Evolutionary conservation across 2,329 filamentous ascomycete species (phyloP).

Genomic region (Clarireedia homoeocarpa): DNA sequence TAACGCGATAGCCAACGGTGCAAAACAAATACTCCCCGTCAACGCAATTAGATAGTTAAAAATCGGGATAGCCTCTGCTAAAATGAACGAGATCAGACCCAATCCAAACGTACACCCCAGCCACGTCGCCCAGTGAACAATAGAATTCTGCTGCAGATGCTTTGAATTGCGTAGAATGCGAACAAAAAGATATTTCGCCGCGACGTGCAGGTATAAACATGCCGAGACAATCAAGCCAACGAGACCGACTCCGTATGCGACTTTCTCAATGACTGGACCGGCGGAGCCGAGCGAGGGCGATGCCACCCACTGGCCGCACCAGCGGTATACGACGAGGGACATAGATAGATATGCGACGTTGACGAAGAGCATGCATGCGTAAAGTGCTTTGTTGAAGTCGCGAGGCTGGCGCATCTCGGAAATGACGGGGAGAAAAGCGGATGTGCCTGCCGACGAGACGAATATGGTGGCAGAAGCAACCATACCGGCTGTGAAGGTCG

Average conservation of each 20-base stretch:
- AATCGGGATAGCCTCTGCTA: conserved; percentile 46
- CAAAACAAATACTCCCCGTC: conserved; percentile 1
- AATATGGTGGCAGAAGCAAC: conserved; percentile 52
- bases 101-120: conserved; percentile 37
- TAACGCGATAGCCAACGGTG: background rate
- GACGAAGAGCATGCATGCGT: conserved; percentile 25
- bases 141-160: conserved; percentile 44
- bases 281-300: conserved; percentile 54
- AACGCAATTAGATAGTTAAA: conserved; percentile 35
- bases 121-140: conserved; percentile 45
- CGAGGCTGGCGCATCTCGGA: conserved; percentile 54
- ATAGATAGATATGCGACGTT: conserved; percentile 39
- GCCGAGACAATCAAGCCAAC: conserved; percentile 44
- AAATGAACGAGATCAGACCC: conserved; percentile 38
- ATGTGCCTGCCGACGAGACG: conserved; percentile 49
- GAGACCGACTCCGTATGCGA: conserved; percentile 52
- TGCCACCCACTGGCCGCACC: conserved; percentile 51
- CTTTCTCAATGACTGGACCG: conserved; percentile 50
- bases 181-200: conserved; percentile 49
- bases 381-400: conserved; percentile 54
- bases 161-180: conserved; percentile 42
- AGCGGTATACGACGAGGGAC: conserved; percentile 30
- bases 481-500: conserved; percentile 51
- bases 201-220: conserved; percentile 35
- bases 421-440: conserved; percentile 56